phyloP scores from a whole-genome alignment of 2,329 filamentous ascomycete genomes.

The Pyrenochaeta sp. region DNA sequence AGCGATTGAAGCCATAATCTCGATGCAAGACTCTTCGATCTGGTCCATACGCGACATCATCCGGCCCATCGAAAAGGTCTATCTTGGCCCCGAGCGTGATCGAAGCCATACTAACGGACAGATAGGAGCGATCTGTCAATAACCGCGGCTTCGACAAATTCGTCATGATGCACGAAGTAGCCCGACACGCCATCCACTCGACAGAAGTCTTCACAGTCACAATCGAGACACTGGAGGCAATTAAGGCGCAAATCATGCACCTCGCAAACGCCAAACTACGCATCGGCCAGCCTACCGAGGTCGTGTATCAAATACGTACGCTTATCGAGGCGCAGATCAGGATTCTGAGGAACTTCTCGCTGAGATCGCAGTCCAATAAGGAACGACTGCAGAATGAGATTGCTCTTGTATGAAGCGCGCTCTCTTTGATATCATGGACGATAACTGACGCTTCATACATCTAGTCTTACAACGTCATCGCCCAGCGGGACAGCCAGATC shows the following conservation, averaged over 20 bases:
- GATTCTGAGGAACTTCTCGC: conserved; percentile 15
- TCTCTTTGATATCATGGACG: not conserved
- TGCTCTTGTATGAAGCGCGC: not conserved
- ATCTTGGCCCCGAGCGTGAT: too few species aligned
- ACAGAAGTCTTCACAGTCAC: conserved; percentile 19
- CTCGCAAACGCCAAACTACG: not conserved
- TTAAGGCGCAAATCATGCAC: conserved; percentile 5
- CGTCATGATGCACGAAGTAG: conserved; percentile 16
- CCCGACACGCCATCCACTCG: conserved; percentile 24
- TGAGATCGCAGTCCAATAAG: conserved; percentile 21
- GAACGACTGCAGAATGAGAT: conserved; percentile 28
- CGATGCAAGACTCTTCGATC: conserved; percentile 16
- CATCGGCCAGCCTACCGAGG: too few species aligned
- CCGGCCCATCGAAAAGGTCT: conserved; percentile 19
- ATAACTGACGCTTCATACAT: not conserved
- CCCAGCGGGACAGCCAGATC: conserved; percentile 23
- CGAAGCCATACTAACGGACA: not conserved
- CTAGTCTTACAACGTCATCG: conserved; percentile 26
- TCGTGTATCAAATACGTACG: not conserved
- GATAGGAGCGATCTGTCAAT: not conserved
- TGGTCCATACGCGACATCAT: conserved; percentile 25
- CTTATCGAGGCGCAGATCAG: conserved; percentile 14
- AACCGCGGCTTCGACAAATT: conserved; percentile 8
- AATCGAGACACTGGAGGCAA: conserved; percentile 10
- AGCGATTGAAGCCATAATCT: conserved; percentile 18